These are phyloP conservation scores for Lactarius evosmus DNA, from an alignment of 768 basidiomycete species.

Conservation along the genomic window DNA sequence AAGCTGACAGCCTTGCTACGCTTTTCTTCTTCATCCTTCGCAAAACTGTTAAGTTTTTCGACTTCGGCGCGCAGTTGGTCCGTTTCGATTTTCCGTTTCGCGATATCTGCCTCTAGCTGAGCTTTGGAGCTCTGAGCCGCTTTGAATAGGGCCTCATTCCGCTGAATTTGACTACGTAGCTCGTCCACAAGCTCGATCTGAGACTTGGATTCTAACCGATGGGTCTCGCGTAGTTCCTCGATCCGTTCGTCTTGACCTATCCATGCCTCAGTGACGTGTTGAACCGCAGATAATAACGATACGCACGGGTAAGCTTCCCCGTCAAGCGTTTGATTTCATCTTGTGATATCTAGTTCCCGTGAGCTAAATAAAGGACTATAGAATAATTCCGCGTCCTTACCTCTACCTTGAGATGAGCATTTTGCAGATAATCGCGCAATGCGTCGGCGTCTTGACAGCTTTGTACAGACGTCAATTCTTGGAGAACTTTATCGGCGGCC, in stretches of 20 bases:
- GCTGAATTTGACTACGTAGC: slow-evolving; percentile 62
- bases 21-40: slow-evolving; percentile 97
- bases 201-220: slow-evolving; percentile 75
- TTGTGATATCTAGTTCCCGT: slow-evolving; percentile 51
- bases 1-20: slow-evolving; percentile 89
- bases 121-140: slow-evolving; percentile 51
- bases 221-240: slow-evolving; percentile 81
- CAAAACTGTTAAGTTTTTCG: slow-evolving; percentile 52
- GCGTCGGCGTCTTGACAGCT: slow-evolving; percentile 61
- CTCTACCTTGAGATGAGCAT: slow-evolving; percentile 63
- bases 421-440: slow-evolving; percentile 70
- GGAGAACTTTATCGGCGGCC: slow-evolving; percentile 64
- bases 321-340: slow-evolving; percentile 78
- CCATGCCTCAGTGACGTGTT: slow-evolving; percentile 15
- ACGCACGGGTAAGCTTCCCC: slow-evolving; percentile 68
- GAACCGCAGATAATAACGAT: background rate
- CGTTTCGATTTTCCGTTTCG: slow-evolving; percentile 53
- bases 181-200: slow-evolving; percentile 71
- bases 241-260: slow-evolving; percentile 81
- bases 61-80: slow-evolving; percentile 62
- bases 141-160: slow-evolving; percentile 66
- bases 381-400: slow-evolving; percentile 42
- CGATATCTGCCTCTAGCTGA: slow-evolving; percentile 47
- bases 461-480: slow-evolving; percentile 67
- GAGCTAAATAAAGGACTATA: background rate